phyloP scores from a whole-genome alignment of 2,329 filamentous ascomycete species.

The Didymella segeticola region DNA sequence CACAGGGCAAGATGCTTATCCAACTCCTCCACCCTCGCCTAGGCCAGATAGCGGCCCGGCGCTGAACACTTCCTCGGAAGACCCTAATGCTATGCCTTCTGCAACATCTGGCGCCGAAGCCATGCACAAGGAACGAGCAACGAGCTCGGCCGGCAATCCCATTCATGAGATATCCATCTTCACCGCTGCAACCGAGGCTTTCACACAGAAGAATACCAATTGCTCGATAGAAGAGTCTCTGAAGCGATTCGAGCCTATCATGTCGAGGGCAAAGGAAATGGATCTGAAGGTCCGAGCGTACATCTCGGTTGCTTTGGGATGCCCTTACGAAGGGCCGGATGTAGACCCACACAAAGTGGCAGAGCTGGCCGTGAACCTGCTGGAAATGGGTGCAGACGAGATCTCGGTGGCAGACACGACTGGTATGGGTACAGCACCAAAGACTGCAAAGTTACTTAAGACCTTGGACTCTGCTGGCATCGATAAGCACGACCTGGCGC shows the following conservation, averaged over 20 bases:
- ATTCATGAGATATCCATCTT: slow-evolving; percentile 76
- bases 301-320: slow-evolving; percentile 75
- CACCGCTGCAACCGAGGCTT: slow-evolving; percentile 80
- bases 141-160: slow-evolving; percentile 23
- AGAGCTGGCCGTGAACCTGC: slow-evolving; percentile 66
- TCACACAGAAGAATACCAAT: slow-evolving; percentile 83
- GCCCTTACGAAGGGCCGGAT: slow-evolving; percentile 74
- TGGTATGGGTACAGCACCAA: slow-evolving; percentile 83
- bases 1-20: slow-evolving; percentile 54
- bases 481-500: slow-evolving; percentile 72
- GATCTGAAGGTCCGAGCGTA: slow-evolving; percentile 77
- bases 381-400: slow-evolving; percentile 90
- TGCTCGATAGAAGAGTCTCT: slow-evolving; percentile 78
- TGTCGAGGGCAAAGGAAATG: slow-evolving; percentile 68
- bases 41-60: slow-evolving; percentile 47
- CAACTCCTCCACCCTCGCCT: slow-evolving; percentile 52
- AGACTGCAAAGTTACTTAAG: slow-evolving; percentile 69
- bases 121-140: slow-evolving; percentile 30
- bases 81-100: slow-evolving; percentile 53
- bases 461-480: slow-evolving; percentile 72
- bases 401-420: slow-evolving; percentile 91
- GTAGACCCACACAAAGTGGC: slow-evolving; percentile 66
- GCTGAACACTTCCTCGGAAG: slow-evolving; percentile 51
- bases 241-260: slow-evolving; percentile 72
- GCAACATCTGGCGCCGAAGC: slow-evolving; percentile 44